phyloP scores from a whole-genome alignment of 768 basidiomycete genomes.

The Zangia roseola region DNA sequence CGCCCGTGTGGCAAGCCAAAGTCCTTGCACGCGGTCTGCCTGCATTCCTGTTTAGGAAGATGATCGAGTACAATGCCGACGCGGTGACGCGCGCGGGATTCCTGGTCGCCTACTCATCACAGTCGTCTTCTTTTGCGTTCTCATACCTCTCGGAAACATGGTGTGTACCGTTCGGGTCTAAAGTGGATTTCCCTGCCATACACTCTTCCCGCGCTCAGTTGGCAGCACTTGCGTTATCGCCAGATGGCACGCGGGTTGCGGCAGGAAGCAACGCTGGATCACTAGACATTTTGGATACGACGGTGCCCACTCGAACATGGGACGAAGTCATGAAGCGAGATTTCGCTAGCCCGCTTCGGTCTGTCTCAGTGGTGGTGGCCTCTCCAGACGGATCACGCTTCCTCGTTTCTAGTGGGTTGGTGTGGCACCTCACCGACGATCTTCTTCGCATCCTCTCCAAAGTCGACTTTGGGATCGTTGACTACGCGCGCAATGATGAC shows the following conservation, averaged over 20 bases:
- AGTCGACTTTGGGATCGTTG: conserved; percentile 8
- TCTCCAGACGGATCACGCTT: conserved; percentile 12
- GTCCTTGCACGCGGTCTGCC: conserved; percentile 1
- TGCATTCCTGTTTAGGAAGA: background rate
- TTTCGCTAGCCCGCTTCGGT: background rate
- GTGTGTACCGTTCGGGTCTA: background rate
- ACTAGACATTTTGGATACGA: conserved; percentile 9
- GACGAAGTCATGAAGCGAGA: conserved; percentile 3
- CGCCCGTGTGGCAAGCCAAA: conserved; percentile 5
- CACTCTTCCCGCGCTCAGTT: conserved; percentile 1
- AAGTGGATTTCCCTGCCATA: background rate
- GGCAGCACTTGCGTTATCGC: conserved; percentile 16
- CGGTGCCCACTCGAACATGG: conserved; percentile 5
- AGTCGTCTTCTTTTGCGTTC: conserved; percentile 3
- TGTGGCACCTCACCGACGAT: conserved; percentile 4
- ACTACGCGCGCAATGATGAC: background rate
- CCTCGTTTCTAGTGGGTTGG: background rate
- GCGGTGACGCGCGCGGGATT: background rate
- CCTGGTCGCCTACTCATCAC: conserved; percentile 2
- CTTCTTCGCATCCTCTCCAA: conserved; percentile 1
- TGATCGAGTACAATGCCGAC: background rate
- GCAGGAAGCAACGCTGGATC: conserved; percentile 6
- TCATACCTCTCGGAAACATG: background rate
- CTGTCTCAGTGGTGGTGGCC: background rate
- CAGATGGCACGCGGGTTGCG: conserved; percentile 14